Percentiles rank a stretch among this genome's conserved stretches.
Conservation (phyloP, 352 stramenopile species). For the Globisporangium okanoganense region DNA sequence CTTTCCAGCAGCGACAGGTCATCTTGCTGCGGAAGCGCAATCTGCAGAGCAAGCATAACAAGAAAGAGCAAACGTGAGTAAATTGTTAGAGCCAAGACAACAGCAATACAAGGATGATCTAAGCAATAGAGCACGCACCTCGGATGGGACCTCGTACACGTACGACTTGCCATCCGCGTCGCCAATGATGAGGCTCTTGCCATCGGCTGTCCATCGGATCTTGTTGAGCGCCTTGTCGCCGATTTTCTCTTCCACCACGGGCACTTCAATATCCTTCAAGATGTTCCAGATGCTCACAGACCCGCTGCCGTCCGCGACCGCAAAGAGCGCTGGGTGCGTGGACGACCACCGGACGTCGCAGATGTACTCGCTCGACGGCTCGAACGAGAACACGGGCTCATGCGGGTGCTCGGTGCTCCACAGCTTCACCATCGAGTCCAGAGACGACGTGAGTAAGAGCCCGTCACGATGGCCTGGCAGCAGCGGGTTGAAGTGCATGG, state of each 20-base stretch:
- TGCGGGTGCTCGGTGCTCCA: slow-evolving; percentile 82
- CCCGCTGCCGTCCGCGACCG: slow-evolving; percentile 73
- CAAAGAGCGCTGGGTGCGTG: slow-evolving; percentile 76
- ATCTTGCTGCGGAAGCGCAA: slow-evolving; percentile 58
- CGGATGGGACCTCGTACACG: slow-evolving; percentile 76
- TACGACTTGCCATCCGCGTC: slow-evolving; percentile 69
- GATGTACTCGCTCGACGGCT: slow-evolving; percentile 87
- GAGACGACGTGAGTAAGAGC: slow-evolving; percentile 75
- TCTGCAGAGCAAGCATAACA: slow-evolving; percentile 26
- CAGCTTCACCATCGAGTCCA: slow-evolving; percentile 86
- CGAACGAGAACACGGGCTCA: slow-evolving; percentile 70
- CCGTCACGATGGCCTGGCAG: slow-evolving; percentile 67
- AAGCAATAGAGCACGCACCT: slow-evolving; percentile 39
- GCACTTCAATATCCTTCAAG: slow-evolving; percentile 77
- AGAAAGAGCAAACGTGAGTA: slow-evolving; percentile 7
- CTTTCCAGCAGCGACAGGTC: slow-evolving; percentile 56
- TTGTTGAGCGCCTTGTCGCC: slow-evolving; percentile 80
- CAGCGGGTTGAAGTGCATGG: slow-evolving; percentile 82
- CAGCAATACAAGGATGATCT: not conserved
- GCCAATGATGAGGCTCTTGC: slow-evolving; percentile 75
- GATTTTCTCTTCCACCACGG: slow-evolving; percentile 59
- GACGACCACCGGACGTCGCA: slow-evolving; percentile 86
- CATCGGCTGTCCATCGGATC: slow-evolving; percentile 74
- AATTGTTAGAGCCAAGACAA: not conserved
- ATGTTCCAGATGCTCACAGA: slow-evolving; percentile 84